These are phyloP conservation scores for Fusarium anthophilum DNA, from an alignment of 2,329 filamentous ascomycete genomes.

Conservation along the genomic window DNA sequence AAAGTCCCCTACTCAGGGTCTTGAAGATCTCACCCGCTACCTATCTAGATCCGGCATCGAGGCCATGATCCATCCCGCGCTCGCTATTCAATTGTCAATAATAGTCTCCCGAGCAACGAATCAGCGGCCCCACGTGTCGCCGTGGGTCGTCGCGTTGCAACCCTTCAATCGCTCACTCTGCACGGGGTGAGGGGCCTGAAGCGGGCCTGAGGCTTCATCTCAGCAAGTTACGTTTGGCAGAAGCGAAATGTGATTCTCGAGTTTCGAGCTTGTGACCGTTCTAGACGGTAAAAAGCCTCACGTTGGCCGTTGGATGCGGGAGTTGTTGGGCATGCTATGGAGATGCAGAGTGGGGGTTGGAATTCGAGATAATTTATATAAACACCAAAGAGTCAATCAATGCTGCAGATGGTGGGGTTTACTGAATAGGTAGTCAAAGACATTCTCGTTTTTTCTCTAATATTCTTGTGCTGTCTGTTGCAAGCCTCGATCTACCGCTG, in stretches of 20 bases:
- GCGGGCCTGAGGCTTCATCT: slow-evolving; percentile 19
- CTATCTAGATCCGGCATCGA: slow-evolving; percentile 11
- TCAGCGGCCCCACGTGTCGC: slow-evolving; percentile 45
- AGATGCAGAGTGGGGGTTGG: slow-evolving; percentile 14
- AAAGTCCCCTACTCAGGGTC: not conserved
- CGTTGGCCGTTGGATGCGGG: slow-evolving; percentile 20
- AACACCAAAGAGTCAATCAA: slow-evolving; percentile 24
- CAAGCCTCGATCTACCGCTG: not conserved
- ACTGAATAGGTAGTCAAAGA: not conserved
- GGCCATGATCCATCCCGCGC: slow-evolving; percentile 1
- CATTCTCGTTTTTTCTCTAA: slow-evolving; percentile 1
- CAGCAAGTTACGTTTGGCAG: slow-evolving; percentile 29
- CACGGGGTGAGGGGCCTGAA: slow-evolving; percentile 10
- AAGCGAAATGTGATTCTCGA: slow-evolving; percentile 28
- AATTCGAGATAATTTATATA: slow-evolving; percentile 22
- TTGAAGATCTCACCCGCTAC: not conserved
- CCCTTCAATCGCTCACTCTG: slow-evolving; percentile 1
- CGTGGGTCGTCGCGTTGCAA: slow-evolving; percentile 22
- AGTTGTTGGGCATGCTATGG: not conserved
- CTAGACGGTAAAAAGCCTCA: slow-evolving; percentile 6
- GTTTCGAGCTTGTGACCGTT: slow-evolving; percentile 8
- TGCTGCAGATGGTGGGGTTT: not conserved
- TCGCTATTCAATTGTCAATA: slow-evolving; percentile 9
- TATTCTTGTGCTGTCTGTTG: not conserved
- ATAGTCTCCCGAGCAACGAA: slow-evolving; percentile 35